phyloP scores from a whole-genome alignment of 768 basidiomycete genomes.

The Boletus vinaceobasis region DNA sequence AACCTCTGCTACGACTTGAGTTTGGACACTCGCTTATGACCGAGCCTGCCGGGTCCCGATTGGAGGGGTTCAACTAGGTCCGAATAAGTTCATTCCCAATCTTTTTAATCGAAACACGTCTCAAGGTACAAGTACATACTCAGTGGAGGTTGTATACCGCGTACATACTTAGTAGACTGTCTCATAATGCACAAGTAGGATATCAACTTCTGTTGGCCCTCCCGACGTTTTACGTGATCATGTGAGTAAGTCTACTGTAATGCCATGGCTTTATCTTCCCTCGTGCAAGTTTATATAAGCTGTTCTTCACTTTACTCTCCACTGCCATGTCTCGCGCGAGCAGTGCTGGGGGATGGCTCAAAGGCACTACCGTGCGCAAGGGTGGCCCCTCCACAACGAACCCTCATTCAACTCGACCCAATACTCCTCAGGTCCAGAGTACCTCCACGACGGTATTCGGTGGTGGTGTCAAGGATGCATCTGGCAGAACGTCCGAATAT shows the following conservation, averaged over 20 bases:
- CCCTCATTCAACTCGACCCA: conserved; percentile 50
- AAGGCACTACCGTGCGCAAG: conserved; percentile 74
- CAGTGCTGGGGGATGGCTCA: conserved; percentile 49
- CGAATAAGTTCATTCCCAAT: too few species aligned
- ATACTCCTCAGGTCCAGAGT: conserved; percentile 65
- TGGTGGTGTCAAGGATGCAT: conserved; percentile 83
- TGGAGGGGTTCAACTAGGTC: too few species aligned
- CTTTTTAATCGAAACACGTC: neutral
- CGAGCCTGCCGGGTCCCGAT: neutral
- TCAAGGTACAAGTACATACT: too few species aligned
- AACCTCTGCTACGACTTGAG: neutral
- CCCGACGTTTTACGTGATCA: neutral
- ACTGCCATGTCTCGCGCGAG: conserved; percentile 32
- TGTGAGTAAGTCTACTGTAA: too few species aligned
- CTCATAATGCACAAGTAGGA: too few species aligned
- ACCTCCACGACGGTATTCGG: conserved; percentile 74
- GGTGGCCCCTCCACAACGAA: conserved; percentile 45
- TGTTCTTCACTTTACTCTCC: neutral
- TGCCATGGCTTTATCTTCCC: neutral
- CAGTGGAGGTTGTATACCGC: too few species aligned
- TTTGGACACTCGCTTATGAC: neutral
- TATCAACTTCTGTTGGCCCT: too few species aligned
- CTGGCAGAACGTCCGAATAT: conserved; percentile 77
- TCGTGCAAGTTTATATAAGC: conserved; percentile 13
- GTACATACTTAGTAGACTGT: too few species aligned